These are phyloP conservation scores for Microthyrium microscopicum DNA, from an alignment of 2,329 filamentous ascomycete species.

Conservation along the genomic window DNA sequence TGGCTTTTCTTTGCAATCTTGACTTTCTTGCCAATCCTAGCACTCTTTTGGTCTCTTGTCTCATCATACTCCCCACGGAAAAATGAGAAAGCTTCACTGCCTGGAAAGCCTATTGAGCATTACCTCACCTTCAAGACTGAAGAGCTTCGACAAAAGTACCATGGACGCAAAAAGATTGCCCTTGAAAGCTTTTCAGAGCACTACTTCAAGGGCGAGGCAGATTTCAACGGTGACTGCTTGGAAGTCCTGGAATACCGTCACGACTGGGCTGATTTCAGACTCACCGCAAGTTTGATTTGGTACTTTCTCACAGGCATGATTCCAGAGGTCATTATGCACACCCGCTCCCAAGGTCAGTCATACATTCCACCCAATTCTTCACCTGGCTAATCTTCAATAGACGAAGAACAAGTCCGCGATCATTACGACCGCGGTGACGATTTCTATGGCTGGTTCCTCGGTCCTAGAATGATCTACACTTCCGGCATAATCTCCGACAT, in stretches of 20 bases:
- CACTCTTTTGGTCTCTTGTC: slow-evolving; percentile 63
- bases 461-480: slow-evolving; percentile 97
- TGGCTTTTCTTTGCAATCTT: slow-evolving; percentile 73
- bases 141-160: slow-evolving; percentile 47
- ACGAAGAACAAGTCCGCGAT: slow-evolving; percentile 93
- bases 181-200: slow-evolving; percentile 94
- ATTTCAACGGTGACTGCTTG: slow-evolving; percentile 85
- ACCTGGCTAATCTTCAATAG: slow-evolving; percentile 25
- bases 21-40: slow-evolving; percentile 62
- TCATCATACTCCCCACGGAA: slow-evolving; percentile 73
- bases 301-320: slow-evolving; percentile 79
- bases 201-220: slow-evolving; percentile 90
- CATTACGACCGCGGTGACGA: slow-evolving; percentile 97
- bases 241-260: slow-evolving; percentile 87
- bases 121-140: slow-evolving; percentile 68
- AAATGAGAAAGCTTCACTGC: slow-evolving; percentile 80
- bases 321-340: slow-evolving; percentile 84
- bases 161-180: slow-evolving; percentile 64
- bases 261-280: slow-evolving; percentile 91
- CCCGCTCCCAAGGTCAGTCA: slow-evolving; percentile 61
- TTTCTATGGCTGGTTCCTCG: slow-evolving; percentile 97
- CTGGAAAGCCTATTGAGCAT: slow-evolving; percentile 75
- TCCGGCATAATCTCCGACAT: slow-evolving; percentile 84
- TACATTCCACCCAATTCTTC: neutral
- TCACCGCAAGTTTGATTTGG: slow-evolving; percentile 72